Evolutionary conservation across 208 protist species (phyloP), one percentile per base, ranked within the genome.

Genomic region (Borovskyia barvae): DNA sequence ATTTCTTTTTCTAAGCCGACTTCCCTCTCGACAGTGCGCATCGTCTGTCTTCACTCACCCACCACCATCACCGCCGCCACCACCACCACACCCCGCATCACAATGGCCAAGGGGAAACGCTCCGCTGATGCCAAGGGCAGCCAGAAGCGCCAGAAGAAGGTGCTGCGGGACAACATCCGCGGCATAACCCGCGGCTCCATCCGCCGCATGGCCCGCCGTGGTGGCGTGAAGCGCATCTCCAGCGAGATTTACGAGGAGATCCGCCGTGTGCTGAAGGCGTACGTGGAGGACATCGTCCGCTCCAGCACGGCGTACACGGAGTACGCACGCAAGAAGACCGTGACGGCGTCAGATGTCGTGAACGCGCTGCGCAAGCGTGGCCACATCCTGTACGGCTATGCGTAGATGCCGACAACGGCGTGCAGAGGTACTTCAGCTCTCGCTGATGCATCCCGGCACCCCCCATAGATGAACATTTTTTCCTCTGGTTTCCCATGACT

Each of bases 141-240:
- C 66, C 73, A 81, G 75, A 92, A 90, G 76, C 80, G 82, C 66
- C 82, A 88, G 70, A 90, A 90, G 71, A 91, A 92, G 76, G 78
- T 87, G 49, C 69, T 92, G 35, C 82, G 88, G 72, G 88, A 94
- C 68, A 89, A 87, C 75, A 88, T 94, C 47, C 77, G 72, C 58
- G 85, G 82, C 71, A 90, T 93, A 68, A 92, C 82, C 28, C 82
- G 82, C 53, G 87, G 84, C 57, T 85, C 86, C 39, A 92, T 96
- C 57, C 82, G 88, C 75, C 83, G 92, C 75, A 73, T 97, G 41
- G 92, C 92, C 46, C 83, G 92, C 74, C 78, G 92, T 74, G 92
- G 92, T 65, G 92, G 92, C 68, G 88, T 96, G 63, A 95, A 95
- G 73, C 84, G 92, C 68, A 96, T 97, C 77, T 81, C 72, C 33